phyloP scores from a whole-genome alignment of 2,329 filamentous ascomycete genomes.

The Colletotrichum agaves region DNA sequence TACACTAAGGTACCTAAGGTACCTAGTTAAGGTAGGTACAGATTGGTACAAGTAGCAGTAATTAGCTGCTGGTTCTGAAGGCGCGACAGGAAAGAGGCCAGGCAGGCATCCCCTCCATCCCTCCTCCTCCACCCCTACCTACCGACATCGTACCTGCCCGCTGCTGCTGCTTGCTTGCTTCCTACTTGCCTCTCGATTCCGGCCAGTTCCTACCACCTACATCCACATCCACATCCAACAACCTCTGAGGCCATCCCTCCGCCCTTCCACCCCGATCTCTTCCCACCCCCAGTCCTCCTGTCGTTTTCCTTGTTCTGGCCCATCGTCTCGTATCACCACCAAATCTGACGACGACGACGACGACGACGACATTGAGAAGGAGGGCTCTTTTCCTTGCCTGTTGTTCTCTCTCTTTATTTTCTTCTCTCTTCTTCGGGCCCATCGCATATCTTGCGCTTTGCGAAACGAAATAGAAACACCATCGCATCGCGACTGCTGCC shows the following conservation, averaged over 20 bases:
- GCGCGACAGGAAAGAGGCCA: too few relatives aligned
- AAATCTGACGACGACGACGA: background rate
- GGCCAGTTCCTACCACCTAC: background rate
- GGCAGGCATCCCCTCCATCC: background rate
- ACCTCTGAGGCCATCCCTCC: constrained; percentile 14
- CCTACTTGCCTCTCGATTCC: background rate
- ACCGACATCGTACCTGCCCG: background rate
- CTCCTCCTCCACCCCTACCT: background rate
- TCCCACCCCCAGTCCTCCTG: constrained; percentile 10
- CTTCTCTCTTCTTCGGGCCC: background rate
- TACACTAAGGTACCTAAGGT: too few relatives aligned
- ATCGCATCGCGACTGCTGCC: constrained; percentile 19
- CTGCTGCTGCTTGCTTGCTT: background rate
- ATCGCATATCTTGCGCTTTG: constrained; percentile 9
- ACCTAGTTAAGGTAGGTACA: too few relatives aligned
- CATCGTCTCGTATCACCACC: constrained; percentile 23
- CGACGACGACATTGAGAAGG: constrained; percentile 12
- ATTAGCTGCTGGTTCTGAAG: too few relatives aligned
- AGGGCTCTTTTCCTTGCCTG: constrained; percentile 10
- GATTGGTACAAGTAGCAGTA: too few relatives aligned
- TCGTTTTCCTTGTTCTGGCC: constrained; percentile 16
- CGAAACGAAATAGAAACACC: constrained; percentile 34
- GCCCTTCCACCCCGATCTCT: background rate
- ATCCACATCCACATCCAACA: background rate
- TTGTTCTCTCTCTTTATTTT: background rate